These are phyloP conservation scores for Paspalum vaginatum DNA, from an alignment of 176 grass and related monocot species.

Conservation along the genomic window DNA sequence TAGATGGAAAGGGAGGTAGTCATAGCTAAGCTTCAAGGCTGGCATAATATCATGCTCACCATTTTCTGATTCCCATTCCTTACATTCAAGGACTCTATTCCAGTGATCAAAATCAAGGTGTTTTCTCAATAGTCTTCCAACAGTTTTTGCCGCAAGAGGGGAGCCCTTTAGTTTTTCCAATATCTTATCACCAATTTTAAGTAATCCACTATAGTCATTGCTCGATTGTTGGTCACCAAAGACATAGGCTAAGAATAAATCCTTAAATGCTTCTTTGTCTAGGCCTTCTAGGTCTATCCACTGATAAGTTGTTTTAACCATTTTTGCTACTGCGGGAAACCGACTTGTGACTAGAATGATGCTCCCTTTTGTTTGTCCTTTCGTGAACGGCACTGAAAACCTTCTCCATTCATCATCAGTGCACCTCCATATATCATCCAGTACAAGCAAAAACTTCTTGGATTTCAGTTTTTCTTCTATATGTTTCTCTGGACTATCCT, in stretches of 20 bases:
- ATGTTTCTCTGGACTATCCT: not conserved
- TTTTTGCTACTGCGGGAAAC: not conserved
- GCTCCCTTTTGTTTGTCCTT: not conserved
- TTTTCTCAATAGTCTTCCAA: not conserved
- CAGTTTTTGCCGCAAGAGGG: no score
- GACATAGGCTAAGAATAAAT: not conserved
- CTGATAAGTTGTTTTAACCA: not conserved
- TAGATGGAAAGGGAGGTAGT: constrained; percentile 36
- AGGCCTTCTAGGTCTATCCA: not conserved
- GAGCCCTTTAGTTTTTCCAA: no score
- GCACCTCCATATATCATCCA: constrained; percentile 43
- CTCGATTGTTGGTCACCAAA: not conserved
- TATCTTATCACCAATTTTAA: not conserved
- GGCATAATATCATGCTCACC: constrained; percentile 32
- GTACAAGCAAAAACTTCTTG: not conserved
- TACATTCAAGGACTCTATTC: constrained; percentile 4
- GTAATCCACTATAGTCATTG: not conserved
- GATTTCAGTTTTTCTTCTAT: constrained; percentile 2
- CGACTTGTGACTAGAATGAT: constrained; percentile 34
- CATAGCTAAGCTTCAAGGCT: constrained; percentile 45
- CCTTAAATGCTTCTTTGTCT: not conserved
- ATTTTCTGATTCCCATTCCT: constrained; percentile 15
- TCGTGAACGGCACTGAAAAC: not conserved
- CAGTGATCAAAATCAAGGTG: not conserved
- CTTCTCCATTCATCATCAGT: constrained; percentile 1